Percentiles rank a stretch among this genome's conserved stretches.
Conservation (phyloP, 495 filamentous ascomycete genomes). For the Penicillium goetzii region DNA sequence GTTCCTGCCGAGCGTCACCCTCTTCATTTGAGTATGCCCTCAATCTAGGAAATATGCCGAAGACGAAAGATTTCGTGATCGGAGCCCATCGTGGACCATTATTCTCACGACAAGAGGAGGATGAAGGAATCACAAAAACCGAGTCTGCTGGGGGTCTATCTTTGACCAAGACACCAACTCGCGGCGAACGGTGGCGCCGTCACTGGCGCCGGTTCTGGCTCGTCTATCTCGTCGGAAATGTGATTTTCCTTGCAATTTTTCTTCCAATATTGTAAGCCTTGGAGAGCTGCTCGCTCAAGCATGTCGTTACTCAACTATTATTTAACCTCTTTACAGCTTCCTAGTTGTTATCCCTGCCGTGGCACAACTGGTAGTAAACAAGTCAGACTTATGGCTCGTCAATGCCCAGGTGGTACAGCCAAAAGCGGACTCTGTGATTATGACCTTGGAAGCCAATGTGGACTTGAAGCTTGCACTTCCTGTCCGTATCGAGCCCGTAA, state of each 20-base stretch:
- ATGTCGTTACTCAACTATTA: not conserved
- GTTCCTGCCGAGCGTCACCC: not conserved
- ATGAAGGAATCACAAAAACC: slow-evolving; percentile 12
- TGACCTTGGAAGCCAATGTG: slow-evolving; percentile 39
- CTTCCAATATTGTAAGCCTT: slow-evolving; percentile 39
- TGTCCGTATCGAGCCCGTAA: slow-evolving; percentile 40
- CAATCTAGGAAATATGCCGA: not conserved
- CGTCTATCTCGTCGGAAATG: slow-evolving; percentile 39
- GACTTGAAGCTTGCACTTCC: slow-evolving; percentile 38
- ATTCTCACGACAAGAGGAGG: slow-evolving; percentile 11
- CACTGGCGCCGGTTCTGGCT: slow-evolving; percentile 47
- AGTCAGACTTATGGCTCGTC: slow-evolving; percentile 38
- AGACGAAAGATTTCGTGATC: slow-evolving; percentile 11
- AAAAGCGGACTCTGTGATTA: slow-evolving; percentile 35
- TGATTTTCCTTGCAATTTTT: slow-evolving; percentile 46
- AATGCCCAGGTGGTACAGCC: slow-evolving; percentile 37
- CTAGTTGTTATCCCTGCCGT: slow-evolving; percentile 45
- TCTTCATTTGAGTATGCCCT: not conserved
- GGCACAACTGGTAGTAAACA: slow-evolving; percentile 45
- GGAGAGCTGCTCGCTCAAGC: no score
- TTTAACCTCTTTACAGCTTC: slow-evolving; percentile 36
- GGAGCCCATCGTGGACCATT: slow-evolving; percentile 23
- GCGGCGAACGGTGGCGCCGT: slow-evolving; percentile 28
- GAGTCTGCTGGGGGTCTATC: slow-evolving; percentile 21
- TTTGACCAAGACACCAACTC: slow-evolving; percentile 13